Base-by-base conservation (phyloP, 2,329 filamentous ascomycete genomes). In the Cyphellophora attinorum region DNA sequence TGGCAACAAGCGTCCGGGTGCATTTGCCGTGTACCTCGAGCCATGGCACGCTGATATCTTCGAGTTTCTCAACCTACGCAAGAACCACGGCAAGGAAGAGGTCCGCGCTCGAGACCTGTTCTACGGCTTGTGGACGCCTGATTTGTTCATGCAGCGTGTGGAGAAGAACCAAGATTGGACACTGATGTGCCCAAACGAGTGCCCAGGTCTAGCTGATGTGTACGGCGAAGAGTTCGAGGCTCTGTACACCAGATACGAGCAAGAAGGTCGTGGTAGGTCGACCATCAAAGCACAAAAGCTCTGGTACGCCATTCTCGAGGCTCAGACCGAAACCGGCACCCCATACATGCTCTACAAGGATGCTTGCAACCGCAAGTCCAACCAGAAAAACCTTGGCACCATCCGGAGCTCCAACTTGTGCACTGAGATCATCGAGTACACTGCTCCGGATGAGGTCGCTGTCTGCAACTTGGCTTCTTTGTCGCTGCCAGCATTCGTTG, bases 341-440 rank as follows among this genome's bases (percentile, higher is more conserved):
- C 91, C 91, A 31, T 98, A 94, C 68, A 98, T 98, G 85, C 79
- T 96, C 41, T 98, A 98, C 79, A 98, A 98, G 74, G 91, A 98
- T 65, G 75, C 80, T 55, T 89, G 83, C 77, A 98, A 98, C 76
- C 79, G 79, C 61, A 98, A 98, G 81, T 95, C 88, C 73, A 98
- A 98, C 76, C 91, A 98, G 70, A 96, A 98, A 81, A 98, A 98
- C 66, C 74, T 98, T 19, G 91, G 91, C 48, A 95, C 88, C 44
- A 98, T 98, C 53, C 86, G 86, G 62, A 95, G 85, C 72, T 98
- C 91, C 55, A 98, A 98, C 64, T 73, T 98, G 31, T 98, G 91
- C 78, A 96, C 89, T 33, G 91, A 98, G 65, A 98, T 98, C 52
- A 76, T 98, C 47, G 91, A 98, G 69, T 98, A 95, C 71, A 93